Evolutionary conservation across 2,329 filamentous ascomycete species (phyloP), one percentile per base, ranked within the genome.

Genomic region (Dactylellina cionopaga): DNA sequence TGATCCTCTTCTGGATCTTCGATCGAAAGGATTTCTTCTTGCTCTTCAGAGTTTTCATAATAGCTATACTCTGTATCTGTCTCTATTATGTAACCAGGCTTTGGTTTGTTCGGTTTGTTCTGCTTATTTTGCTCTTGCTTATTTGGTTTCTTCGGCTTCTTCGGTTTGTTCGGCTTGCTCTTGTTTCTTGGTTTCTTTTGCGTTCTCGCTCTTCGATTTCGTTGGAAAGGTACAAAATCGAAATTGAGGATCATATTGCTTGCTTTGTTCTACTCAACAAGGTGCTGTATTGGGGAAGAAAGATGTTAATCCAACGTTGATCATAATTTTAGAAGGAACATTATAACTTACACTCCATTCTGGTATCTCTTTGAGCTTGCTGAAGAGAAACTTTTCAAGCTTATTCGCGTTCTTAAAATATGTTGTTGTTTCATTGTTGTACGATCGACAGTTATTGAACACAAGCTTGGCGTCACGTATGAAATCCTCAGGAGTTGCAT

Each of bases 351-450:
- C 77, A 68, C 75, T 77, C 77, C 77, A 78, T 65, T 78, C 77
- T 15, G 76, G 76, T 29, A 78, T 78, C 60, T 78, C 77, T 47
- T 76, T 75, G 54, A 78, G 31, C 47, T 77, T 78, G 80, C 55
- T 76, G 80, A 63, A 79, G 80, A 13, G 80, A 76, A 51, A 82
- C 80, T 44, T 78, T 79, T 90, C 95, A 41, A 99, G 84, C 79
- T 95, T 95, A 79, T 92, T 96, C 39, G 95, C 95, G 64, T 90
- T 92, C 83, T 99, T 99, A 22, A 92, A 92, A 80, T 99, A 99
- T 0, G 92, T 90, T 0, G 94, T 99, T 43, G 84, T 96, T 82
- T 97, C 94, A 77, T 94, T 96, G 79, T 99, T 99, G 84, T 98
- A 99, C 78, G 91, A 90, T 76, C 93, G 89, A 80, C 95, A 99